Evolutionary conservation across 108 stramenopile species (phyloP), one percentile per base, ranked within the genome.

Genomic region (Ochromonas danica): DNA sequence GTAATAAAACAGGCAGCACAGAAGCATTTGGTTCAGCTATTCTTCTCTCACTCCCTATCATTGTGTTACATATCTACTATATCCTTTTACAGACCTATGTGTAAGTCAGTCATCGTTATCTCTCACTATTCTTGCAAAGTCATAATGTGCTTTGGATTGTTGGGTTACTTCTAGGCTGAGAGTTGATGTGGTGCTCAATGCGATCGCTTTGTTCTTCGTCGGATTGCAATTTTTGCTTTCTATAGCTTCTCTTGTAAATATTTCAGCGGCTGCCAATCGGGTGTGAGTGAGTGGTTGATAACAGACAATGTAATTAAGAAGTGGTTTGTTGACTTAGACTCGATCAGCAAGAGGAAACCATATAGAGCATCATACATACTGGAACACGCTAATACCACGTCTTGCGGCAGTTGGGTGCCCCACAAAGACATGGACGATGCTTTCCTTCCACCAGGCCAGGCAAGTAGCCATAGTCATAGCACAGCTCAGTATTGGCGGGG

Each of bases 391-490:
- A 75, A 75, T 75, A 75, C 40, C 14, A 57, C 25, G 43, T 81
- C 6, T 81, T 81, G 30, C 82, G 81, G 45, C 82, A 83, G 31
- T 25, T 28, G 1, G 10, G 60, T 10, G 81, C 82, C 0, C 82
- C 82, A 70, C 82, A 83, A 6, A 60, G 39, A 28, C 82, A 83
- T 75, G 0, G 42, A 1, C 80, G 30, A 77, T 6, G 39, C 2
- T 61, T 74, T 3, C 82, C 82, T 33, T 81, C 78, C 30, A 83
- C 82, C 1, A 30, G 22, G 0, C 81, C 81, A 31, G 78, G 39
- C 22, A 61, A 36, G 39, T 83, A 83, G 17, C 81, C 81, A 80
- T 83, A 83, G 81, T 83, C 82, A 67, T 82, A 83, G 1, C 78
- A 81, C 1, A 83, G 78, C 82, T 82, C 81, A 63, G 81, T 77